Evolutionary conservation across 306 rosid species (phyloP), one percentile per base, ranked within the genome.

Genomic region (Clitoria ternatea): DNA sequence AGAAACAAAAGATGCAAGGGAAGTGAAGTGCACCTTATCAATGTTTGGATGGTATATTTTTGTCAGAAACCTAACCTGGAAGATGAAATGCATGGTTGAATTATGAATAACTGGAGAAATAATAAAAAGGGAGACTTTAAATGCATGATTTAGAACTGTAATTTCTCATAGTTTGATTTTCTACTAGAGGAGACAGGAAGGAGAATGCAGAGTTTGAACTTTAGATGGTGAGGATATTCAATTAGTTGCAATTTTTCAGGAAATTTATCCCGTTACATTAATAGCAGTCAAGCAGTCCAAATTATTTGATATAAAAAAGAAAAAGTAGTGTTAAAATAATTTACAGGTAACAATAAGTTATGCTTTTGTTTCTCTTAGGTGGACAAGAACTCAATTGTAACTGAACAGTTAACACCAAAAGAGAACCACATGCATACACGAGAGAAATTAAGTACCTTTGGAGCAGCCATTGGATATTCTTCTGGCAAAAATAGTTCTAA

Each of bases 391-490:
- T 26, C 37, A 47, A 63, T 14, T 57, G 17, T n/a, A 62, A 14
- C 48, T 18, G 3, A 55, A 10, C 30, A 70, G 0, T 9, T 37
- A 53, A 20, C 57, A 71, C n/a, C 60, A 71, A 43, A 52, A 40
- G 55, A 74, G 37, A 29, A 50, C 17, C 33, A 23, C 1, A 7
- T 2, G 19, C 7, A 59, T 10, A 76, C 30, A 22, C 17, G 66
- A 67, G 72, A 36, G 17, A 75, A 76, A 49, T 19, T 39, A 43
- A 40, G 77, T 79, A 93, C 98, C 97, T 93, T 93, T 4, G 98
- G 98, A 68, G 98, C 98, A 76, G 97, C 97, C 98, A 93, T 93
- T 69, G 98, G 98, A 87, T 93, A 93, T 83, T 93, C 98, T 79
- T 90, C 98, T 9, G 98, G 98, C 76, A 93, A 84, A 87, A 93